phyloP scores from a whole-genome alignment of 495 filamentous ascomycete genomes.

The Hypoxylon trugodes region DNA sequence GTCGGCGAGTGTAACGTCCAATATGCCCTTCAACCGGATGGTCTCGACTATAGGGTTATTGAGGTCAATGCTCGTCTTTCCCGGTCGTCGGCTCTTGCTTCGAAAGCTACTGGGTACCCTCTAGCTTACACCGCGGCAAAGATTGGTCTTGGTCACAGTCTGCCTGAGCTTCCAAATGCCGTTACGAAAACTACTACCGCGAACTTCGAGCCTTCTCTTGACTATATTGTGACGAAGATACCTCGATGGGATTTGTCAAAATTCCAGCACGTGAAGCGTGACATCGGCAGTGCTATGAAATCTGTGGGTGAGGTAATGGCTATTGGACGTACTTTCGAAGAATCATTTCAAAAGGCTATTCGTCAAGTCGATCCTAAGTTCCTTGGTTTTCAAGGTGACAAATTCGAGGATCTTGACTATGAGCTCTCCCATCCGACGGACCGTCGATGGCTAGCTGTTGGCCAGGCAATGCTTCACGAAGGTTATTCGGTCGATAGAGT shows the following conservation, averaged over 20 bases:
- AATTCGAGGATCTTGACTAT: slow-evolving; percentile 92
- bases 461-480: slow-evolving; percentile 97
- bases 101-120: slow-evolving; percentile 97
- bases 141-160: slow-evolving; percentile 92
- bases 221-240: slow-evolving; percentile 98
- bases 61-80: slow-evolving; percentile 98
- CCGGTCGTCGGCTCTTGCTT: slow-evolving; percentile 93
- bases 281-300: slow-evolving; percentile 98
- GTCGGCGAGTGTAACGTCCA: slow-evolving; percentile 99
- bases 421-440: slow-evolving; percentile 91
- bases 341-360: slow-evolving; percentile 99
- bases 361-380: slow-evolving; percentile 93
- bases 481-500: slow-evolving; percentile 89
- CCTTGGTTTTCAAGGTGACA: slow-evolving; percentile 91
- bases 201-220: slow-evolving; percentile 96
- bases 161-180: slow-evolving; percentile 94
- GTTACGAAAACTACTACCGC: slow-evolving; percentile 98
- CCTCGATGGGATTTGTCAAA: slow-evolving; percentile 97
- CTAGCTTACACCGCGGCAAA: slow-evolving; percentile 97
- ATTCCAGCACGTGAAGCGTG: slow-evolving; percentile 97
- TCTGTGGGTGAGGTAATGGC: slow-evolving; percentile 99
- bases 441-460: slow-evolving; percentile 94
- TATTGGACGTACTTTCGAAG: slow-evolving; percentile 96
- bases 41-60: slow-evolving; percentile 95
- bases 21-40: slow-evolving; percentile 94